A percentile compares a stretch with the other conserved stretches of the same genome.
Evolutionary conservation across 768 basidiomycete species (phyloP).

Genomic region (Crucibulum laeve): DNA sequence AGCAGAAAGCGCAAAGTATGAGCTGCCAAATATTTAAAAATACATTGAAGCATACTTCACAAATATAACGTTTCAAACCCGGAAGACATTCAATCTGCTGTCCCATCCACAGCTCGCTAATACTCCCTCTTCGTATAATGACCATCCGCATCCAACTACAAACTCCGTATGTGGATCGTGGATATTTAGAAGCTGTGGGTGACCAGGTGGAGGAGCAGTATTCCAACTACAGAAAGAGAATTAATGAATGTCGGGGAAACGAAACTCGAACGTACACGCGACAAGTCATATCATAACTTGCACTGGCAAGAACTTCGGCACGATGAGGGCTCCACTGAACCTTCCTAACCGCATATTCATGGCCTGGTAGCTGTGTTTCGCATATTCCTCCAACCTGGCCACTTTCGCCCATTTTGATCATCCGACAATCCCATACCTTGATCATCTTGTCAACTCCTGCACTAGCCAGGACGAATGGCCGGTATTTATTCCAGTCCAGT

Average conservation of each 20-base stretch:
- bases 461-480: slow-evolving; percentile 71
- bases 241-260: slow-evolving; percentile 3
- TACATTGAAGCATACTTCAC: background rate
- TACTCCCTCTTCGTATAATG: slow-evolving; percentile 83
- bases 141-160: slow-evolving; percentile 89
- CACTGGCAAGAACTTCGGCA: slow-evolving; percentile 60
- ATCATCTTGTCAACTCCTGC: slow-evolving; percentile 74
- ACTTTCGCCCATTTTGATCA: slow-evolving; percentile 58
- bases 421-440: slow-evolving; percentile 85
- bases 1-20: too few species aligned
- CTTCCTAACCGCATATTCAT: slow-evolving; percentile 88
- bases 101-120: slow-evolving; percentile 95
- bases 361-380: slow-evolving; percentile 69
- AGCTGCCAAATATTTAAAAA: too few species aligned
- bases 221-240: slow-evolving; percentile 55
- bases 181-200: slow-evolving; percentile 56
- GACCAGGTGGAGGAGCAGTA: slow-evolving; percentile 47
- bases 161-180: slow-evolving; percentile 94
- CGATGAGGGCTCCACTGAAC: slow-evolving; percentile 87
- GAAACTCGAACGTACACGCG: slow-evolving; percentile 58
- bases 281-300: slow-evolving; percentile 94
- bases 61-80: slow-evolving; percentile 25
- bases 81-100: slow-evolving; percentile 74
- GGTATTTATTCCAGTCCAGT: slow-evolving; percentile 93
- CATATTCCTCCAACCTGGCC: slow-evolving; percentile 67